Evolutionary conservation across 352 stramenopile species (phyloP).

Genomic region (Phytophthora tubulina): DNA sequence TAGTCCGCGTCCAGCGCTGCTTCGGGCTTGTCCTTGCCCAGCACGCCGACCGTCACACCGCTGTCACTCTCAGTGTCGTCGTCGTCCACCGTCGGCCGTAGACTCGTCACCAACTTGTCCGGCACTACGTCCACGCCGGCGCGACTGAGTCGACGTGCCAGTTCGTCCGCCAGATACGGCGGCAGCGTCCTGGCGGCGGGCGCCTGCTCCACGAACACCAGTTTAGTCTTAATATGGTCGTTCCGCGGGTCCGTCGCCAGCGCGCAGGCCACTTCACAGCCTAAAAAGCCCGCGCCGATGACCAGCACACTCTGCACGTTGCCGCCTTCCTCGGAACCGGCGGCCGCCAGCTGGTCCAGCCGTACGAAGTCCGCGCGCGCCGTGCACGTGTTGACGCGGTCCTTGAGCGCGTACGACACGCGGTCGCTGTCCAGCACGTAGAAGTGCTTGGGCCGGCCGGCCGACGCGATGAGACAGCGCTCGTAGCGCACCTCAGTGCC

Average conservation of each 20-base stretch:
- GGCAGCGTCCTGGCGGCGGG: slow-evolving; percentile 80
- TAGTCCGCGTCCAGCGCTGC: slow-evolving; percentile 88
- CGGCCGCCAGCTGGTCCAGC: slow-evolving; percentile 67
- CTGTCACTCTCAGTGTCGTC: slow-evolving; percentile 48
- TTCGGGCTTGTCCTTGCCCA: slow-evolving; percentile 69
- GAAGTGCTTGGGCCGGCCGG: slow-evolving; percentile 83
- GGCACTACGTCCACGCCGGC: slow-evolving; percentile 78
- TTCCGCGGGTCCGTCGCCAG: slow-evolving; percentile 74
- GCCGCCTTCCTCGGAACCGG: slow-evolving; percentile 37
- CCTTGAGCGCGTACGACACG: slow-evolving; percentile 83
- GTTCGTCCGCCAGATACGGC: slow-evolving; percentile 82
- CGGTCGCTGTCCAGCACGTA: slow-evolving; percentile 91
- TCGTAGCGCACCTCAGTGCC: slow-evolving; percentile 86
- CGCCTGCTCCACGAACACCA: slow-evolving; percentile 66
- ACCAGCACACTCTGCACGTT: slow-evolving; percentile 78
- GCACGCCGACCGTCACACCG: slow-evolving; percentile 62
- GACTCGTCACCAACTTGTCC: slow-evolving; percentile 80
- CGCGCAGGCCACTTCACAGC: slow-evolving; percentile 87
- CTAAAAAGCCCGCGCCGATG: slow-evolving; percentile 92
- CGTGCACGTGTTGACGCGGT: slow-evolving; percentile 90
- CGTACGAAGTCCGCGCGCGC: slow-evolving; percentile 85
- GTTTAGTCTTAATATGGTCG: slow-evolving; percentile 51
- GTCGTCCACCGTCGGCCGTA: slow-evolving; percentile 65
- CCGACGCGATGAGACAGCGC: slow-evolving; percentile 89
- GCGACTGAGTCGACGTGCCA: slow-evolving; percentile 60